Evolutionary conservation across 495 filamentous ascomycete genomes (phyloP).

Genomic region (Tuber melanosporum): DNA sequence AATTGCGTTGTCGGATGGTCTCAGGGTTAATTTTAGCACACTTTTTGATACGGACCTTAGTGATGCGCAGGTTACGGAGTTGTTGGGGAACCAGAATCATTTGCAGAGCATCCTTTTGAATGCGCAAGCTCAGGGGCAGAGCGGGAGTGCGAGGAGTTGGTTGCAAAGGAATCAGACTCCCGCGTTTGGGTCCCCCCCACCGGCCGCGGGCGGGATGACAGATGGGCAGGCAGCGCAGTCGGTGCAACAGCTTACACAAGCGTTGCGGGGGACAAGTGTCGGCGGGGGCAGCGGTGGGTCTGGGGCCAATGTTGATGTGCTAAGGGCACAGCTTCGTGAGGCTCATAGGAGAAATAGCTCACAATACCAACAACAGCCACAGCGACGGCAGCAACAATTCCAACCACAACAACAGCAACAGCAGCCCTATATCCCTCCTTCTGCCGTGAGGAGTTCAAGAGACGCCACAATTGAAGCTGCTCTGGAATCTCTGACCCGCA

Average conservation of each 20-base stretch:
- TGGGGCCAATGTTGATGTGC: background rate
- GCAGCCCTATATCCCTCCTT: background rate
- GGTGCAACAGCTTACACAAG: constrained; percentile 1
- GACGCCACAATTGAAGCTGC: constrained; percentile 40
- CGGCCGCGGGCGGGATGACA: background rate
- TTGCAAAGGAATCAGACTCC: constrained; percentile 15
- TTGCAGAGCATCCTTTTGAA: constrained; percentile 24
- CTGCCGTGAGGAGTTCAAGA: constrained; percentile 18
- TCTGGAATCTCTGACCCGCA: constrained; percentile 29
- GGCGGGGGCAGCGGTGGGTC: background rate
- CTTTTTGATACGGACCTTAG: constrained; percentile 27
- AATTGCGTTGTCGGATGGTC: constrained; percentile 23
- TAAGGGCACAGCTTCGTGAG: constrained; percentile 15
- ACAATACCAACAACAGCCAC: background rate
- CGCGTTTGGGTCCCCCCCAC: background rate
- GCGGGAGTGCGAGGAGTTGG: constrained; percentile 37
- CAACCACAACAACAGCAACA: background rate
- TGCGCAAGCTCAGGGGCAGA: constrained; percentile 19
- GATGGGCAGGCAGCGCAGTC: background rate
- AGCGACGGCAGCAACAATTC: background rate
- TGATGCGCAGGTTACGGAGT: constrained; percentile 14
- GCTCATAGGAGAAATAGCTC: constrained; percentile 29
- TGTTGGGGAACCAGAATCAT: constrained; percentile 28
- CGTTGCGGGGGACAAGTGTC: background rate
- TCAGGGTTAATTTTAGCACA: constrained; percentile 23